Percentiles rank a stretch among this genome's conserved stretches.
Evolutionary conservation across 306 rosid genomes (phyloP).

Genomic region (Cicer cuneatum): DNA sequence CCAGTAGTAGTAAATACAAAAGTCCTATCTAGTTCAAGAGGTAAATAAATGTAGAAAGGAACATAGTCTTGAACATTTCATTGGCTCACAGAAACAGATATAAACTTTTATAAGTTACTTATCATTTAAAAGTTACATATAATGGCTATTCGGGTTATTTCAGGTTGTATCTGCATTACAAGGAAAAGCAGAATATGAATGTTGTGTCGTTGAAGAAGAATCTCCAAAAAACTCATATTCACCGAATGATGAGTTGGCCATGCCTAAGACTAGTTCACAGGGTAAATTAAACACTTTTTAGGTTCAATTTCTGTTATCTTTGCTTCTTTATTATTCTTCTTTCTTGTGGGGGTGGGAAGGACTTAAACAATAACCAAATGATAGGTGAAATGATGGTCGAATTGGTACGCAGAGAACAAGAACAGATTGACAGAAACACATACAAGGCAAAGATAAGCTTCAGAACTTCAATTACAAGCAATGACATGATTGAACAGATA

Average conservation of each 20-base stretch:
- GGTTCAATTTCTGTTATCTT: slow-evolving; percentile 1
- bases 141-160: slow-evolving; percentile 26
- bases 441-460: slow-evolving; percentile 3
- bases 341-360: neutral
- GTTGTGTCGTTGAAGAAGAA: slow-evolving; percentile 30
- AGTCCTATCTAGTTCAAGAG: no score
- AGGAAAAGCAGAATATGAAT: slow-evolving; percentile 40
- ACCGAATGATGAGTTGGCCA: neutral
- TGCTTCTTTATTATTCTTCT: neutral
- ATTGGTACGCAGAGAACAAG: slow-evolving; percentile 8
- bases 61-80: neutral
- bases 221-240: slow-evolving; percentile 32
- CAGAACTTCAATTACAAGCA: neutral
- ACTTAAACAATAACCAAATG: slow-evolving; percentile 36
- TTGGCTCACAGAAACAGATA: neutral
- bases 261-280: slow-evolving; percentile 19
- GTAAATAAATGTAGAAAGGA: neutral
- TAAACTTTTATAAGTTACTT: neutral
- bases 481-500: slow-evolving; percentile 22
- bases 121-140: slow-evolving; percentile 13
- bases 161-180: slow-evolving; percentile 57
- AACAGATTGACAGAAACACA: slow-evolving; percentile 9
- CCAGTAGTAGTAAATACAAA: no score
- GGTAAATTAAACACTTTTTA: slow-evolving; percentile 35
- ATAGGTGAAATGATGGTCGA: slow-evolving; percentile 40